Evolutionary conservation across 2,329 filamentous ascomycete species (phyloP), one percentile per base, ranked within the genome.

Genomic region (Fusarium camptoceras): DNA sequence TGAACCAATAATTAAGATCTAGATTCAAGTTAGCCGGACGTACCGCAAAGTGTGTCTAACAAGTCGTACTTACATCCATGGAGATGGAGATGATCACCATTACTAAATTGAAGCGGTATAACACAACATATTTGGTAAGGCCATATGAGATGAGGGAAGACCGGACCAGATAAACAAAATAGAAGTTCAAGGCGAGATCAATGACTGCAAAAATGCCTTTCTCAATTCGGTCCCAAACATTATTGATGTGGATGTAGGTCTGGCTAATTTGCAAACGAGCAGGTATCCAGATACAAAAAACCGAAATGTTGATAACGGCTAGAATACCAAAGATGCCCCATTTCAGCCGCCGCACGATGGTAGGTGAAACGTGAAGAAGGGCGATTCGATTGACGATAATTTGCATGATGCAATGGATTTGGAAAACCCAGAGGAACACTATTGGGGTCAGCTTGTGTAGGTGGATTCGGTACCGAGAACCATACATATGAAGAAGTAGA

Each of bases 361-460:
- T 75, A 6, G 76, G 78, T 48, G 82, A 76, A 18, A 81, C 77
- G 24, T 83, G 79, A 43, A 86, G 79, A 30, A 86, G 78, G 3
- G 81, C 77, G 25, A 85, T 81, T 37, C 84, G 81, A 64, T 86
- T 86, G 71, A 85, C 81, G 72, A 86, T 85, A 59, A 86, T 86
- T 72, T 85, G 84, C 76, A 85, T 81, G 3, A 86, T 76, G 25
- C 83, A 79, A 51, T 77, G 75, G 5, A 77, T 71, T 66, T 86
- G 83, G 22, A 84, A 78, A 28, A 69, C 66, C 75, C 75, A 77
- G 15, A 76, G 67, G 31, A 74, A 47, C 25, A 77, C 73, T 83
- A 61, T 51, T 59, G 54, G 25, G 20, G 76, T 49, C 63, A 75
- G 62, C 25, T 31, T 8, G 15, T n/a, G 16, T 48, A 18, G 20